phyloP scores from a whole-genome alignment of 208 protist genomes.

The Trypanosoma theileri region DNA sequence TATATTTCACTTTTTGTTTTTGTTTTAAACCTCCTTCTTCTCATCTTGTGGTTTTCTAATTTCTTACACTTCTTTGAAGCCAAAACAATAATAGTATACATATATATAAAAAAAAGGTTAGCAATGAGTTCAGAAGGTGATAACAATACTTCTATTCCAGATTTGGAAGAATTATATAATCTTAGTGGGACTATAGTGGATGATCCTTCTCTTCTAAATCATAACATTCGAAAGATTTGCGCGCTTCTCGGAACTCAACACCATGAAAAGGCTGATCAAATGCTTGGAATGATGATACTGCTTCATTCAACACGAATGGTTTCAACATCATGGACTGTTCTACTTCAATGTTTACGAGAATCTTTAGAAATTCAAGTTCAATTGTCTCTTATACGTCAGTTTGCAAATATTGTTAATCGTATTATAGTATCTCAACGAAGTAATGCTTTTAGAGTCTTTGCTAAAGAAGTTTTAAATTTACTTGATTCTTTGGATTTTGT shows the following conservation, averaged over 20 bases:
- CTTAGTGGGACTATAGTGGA: constrained; percentile 8
- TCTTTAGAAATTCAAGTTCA: constrained; percentile 23
- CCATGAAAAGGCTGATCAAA: constrained; percentile 20
- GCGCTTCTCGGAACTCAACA: constrained; percentile 7
- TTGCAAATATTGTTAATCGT: constrained; percentile 39
- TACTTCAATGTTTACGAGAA: constrained; percentile 50
- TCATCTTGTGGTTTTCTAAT: background rate
- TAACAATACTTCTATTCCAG: no score
- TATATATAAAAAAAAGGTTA: background rate
- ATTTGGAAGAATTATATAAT: background rate
- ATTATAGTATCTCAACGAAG: constrained; percentile 34
- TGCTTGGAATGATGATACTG: constrained; percentile 24
- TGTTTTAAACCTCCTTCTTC: background rate
- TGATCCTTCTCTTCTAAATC: constrained; percentile 17
- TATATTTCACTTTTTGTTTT: background rate
- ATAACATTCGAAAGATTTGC: constrained; percentile 20
- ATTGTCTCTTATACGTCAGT: constrained; percentile 47
- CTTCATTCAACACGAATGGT: constrained; percentile 26
- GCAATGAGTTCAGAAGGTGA: no score
- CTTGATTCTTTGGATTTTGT: constrained; percentile 27
- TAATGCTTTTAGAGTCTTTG: constrained; percentile 50
- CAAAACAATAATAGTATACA: background rate
- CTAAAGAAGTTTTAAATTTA: constrained; percentile 32
- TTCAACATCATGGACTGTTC: constrained; percentile 50
- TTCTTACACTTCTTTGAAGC: background rate